Evolutionary conservation across 2,329 filamentous ascomycete species (phyloP).

Genomic region (Coniochaeta sp.): DNA sequence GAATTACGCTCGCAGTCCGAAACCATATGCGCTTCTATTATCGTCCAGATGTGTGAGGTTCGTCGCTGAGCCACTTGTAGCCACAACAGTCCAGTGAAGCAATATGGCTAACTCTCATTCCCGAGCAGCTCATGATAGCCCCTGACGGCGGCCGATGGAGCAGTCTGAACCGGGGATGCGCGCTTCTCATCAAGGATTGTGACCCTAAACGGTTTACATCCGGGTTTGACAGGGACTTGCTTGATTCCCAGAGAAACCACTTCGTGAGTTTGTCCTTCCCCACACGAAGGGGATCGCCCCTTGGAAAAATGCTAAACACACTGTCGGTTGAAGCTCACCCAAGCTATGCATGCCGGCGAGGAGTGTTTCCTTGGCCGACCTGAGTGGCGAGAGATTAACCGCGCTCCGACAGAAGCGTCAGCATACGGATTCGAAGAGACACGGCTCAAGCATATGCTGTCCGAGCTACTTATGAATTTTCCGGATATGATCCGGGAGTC

Average conservation of each 20-base stretch:
- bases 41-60: constrained; percentile 7
- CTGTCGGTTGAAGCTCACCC: not conserved
- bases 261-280: not conserved
- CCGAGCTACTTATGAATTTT: not conserved
- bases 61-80: not conserved
- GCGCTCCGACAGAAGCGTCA: not conserved
- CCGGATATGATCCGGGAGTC: not conserved
- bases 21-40: constrained; percentile 6
- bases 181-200: constrained; percentile 2
- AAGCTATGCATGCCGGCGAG: not conserved
- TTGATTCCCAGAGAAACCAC: constrained; percentile 3
- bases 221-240: constrained; percentile 3
- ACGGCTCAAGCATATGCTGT: not conserved
- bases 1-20: constrained; percentile 2
- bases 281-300: not conserved
- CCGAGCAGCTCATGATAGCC: not conserved
- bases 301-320: not conserved
- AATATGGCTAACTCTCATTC: not conserved
- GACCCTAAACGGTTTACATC: not conserved
- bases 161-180: not conserved
- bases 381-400: not conserved
- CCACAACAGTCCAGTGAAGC: not conserved
- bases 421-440: not conserved
- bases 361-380: constrained; percentile 2
- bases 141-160: not conserved